Conservation (phyloP, 768 basidiomycete species). For the Trametes cingulata region DNA sequence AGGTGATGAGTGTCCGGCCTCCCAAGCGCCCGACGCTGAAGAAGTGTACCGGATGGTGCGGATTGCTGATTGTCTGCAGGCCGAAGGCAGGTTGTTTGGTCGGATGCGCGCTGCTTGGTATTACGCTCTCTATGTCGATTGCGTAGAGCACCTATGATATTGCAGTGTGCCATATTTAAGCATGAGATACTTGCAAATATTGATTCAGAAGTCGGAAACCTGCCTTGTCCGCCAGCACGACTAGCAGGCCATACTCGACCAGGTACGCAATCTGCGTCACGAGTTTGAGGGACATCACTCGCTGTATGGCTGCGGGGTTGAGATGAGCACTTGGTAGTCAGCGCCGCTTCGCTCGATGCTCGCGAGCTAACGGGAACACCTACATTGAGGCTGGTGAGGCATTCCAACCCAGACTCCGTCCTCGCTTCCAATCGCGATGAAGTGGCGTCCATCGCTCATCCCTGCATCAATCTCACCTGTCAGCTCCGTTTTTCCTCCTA, state of each 20-base stretch:
- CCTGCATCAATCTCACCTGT: no score
- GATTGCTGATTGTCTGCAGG: slow-evolving; percentile 42
- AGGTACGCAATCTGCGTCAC: slow-evolving; percentile 50
- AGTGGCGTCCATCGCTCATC: slow-evolving; percentile 40
- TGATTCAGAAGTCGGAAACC: not conserved
- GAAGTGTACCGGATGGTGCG: slow-evolving; percentile 46
- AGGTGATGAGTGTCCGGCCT: slow-evolving; percentile 48
- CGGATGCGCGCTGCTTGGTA: slow-evolving; percentile 38
- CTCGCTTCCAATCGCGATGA: slow-evolving; percentile 49
- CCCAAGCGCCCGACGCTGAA: slow-evolving; percentile 51
- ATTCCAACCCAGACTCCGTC: slow-evolving; percentile 54
- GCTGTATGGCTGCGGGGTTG: slow-evolving; percentile 38
- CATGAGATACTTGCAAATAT: not conserved
- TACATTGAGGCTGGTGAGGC: slow-evolving; percentile 40
- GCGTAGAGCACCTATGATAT: slow-evolving; percentile 40
- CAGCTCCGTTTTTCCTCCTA: not conserved
- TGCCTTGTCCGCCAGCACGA: slow-evolving; percentile 49
- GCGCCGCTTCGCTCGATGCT: no score
- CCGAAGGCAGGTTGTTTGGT: slow-evolving; percentile 32
- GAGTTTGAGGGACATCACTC: slow-evolving; percentile 47
- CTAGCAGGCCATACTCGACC: slow-evolving; percentile 48
- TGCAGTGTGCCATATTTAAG: not conserved
- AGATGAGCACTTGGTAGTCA: not conserved
- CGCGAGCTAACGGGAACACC: slow-evolving; percentile 1
- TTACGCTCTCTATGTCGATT: slow-evolving; percentile 49